Conservation (phyloP, 2,329 filamentous ascomycete species). For the Fusarium graminum region DNA sequence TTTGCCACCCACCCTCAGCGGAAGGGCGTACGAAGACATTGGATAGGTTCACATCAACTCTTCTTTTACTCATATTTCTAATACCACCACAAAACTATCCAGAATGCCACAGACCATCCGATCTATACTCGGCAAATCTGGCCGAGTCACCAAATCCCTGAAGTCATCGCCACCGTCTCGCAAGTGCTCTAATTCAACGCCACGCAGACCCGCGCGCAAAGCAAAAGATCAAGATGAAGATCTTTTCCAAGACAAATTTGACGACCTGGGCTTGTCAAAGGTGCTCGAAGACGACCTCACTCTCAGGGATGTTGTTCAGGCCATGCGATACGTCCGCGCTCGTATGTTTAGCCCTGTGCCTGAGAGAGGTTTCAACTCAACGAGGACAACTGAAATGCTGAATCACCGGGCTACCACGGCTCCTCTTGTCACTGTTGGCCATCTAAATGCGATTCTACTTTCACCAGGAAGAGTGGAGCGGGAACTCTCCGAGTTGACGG, state of each 20-base stretch:
- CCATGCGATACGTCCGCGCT: constrained; percentile 71
- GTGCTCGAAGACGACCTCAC: constrained; percentile 68
- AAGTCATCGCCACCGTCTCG: constrained; percentile 34
- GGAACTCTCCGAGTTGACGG: constrained; percentile 72
- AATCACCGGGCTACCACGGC: constrained; percentile 71
- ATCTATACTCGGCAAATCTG: constrained; percentile 56
- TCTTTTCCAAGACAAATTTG: constrained; percentile 63
- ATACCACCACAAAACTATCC: background rate
- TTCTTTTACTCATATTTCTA: background rate
- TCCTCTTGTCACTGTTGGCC: constrained; percentile 73
- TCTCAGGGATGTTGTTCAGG: constrained; percentile 73
- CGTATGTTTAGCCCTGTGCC: constrained; percentile 76
- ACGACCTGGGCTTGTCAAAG: constrained; percentile 70
- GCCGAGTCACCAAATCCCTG: constrained; percentile 53
- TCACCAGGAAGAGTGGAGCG: constrained; percentile 75
- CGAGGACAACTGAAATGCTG: constrained; percentile 72
- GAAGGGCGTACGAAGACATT: constrained; percentile 22
- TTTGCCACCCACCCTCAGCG: constrained; percentile 30
- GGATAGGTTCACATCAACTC: background rate
- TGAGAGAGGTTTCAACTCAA: constrained; percentile 72
- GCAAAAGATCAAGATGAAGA: constrained; percentile 46
- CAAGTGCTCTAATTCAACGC: constrained; percentile 42
- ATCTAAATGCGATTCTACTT: constrained; percentile 73
- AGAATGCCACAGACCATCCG: constrained; percentile 53
- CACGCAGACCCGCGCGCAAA: constrained; percentile 45